These are phyloP conservation scores for Pichia cephalocereana DNA, from an alignment of 805 yeast species.

Conservation along the genomic window DNA sequence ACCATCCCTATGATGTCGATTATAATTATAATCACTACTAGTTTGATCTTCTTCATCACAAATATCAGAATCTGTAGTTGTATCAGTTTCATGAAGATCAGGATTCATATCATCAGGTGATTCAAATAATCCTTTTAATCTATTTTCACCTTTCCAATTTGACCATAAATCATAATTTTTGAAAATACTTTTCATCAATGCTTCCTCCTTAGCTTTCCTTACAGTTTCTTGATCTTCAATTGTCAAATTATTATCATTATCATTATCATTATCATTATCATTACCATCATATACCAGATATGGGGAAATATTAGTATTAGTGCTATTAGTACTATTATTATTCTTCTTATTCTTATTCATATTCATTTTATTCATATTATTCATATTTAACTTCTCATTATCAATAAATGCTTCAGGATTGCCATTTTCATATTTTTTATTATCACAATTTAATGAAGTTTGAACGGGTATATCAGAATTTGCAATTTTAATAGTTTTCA, in stretches of 20 bases:
- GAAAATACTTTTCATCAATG: background rate
- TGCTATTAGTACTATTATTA: no score
- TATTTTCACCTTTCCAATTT: conserved; percentile 65
- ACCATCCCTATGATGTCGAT: no score
- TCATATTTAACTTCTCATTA: background rate
- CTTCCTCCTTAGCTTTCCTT: background rate
- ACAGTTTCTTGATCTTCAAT: background rate
- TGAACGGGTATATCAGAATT: conserved; percentile 1
- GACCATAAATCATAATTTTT: conserved; percentile 29
- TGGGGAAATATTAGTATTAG: no score
- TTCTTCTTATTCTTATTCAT: no score
- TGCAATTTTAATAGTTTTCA: conserved; percentile 10
- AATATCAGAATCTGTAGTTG: no score
- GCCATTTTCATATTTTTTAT: background rate
- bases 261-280: background rate
- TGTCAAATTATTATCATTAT: background rate
- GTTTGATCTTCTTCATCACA: background rate
- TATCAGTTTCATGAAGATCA: no score
- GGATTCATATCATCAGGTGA: conserved; percentile 9
- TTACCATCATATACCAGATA: background rate
- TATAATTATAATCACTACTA: background rate
- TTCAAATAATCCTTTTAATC: conserved; percentile 46
- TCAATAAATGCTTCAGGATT: background rate
- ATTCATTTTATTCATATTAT: no score
- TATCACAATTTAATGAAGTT: background rate